A percentile compares a stretch with the other conserved stretches of the same genome.
These are phyloP conservation scores for Tricholoma saponaceum DNA, from an alignment of 768 basidiomycete species.

Conservation along the genomic window DNA sequence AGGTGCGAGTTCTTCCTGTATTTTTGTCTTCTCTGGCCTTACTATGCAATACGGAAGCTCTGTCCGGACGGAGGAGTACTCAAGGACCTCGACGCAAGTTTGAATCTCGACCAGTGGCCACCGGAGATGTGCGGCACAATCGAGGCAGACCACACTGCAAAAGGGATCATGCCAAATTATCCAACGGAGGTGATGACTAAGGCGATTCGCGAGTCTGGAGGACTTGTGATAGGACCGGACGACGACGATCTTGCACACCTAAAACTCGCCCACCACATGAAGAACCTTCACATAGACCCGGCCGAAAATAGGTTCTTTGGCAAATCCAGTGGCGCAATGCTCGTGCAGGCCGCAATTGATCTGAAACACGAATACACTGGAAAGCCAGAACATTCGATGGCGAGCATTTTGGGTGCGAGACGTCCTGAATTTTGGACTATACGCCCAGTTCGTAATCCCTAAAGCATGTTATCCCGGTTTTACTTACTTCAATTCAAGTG, in stretches of 20 bases:
- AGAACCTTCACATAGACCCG: conserved; percentile 28
- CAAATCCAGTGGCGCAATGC: conserved; percentile 52
- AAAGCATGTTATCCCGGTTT: neutral
- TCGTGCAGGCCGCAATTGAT: conserved; percentile 51
- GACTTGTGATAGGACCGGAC: conserved; percentile 21
- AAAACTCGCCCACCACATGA: conserved; percentile 33
- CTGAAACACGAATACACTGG: conserved; percentile 55
- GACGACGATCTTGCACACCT: conserved; percentile 34
- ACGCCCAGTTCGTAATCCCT: conserved; percentile 25
- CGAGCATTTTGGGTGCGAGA: conserved; percentile 13
- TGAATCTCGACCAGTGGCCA: conserved; percentile 13
- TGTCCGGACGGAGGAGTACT: conserved; percentile 62
- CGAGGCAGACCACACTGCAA: neutral
- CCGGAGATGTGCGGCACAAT: neutral
- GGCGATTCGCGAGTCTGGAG: conserved; percentile 27
- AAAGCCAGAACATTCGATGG: conserved; percentile 16
- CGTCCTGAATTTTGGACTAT: conserved; percentile 36
- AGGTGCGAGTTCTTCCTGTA: conserved; percentile 19
- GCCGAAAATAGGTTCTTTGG: conserved; percentile 48
- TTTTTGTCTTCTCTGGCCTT: neutral
- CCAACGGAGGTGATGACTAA: conserved; percentile 27
- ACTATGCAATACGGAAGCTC: conserved; percentile 35
- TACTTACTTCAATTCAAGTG: conserved; percentile 23
- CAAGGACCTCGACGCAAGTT: conserved; percentile 43
- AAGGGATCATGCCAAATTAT: conserved; percentile 1